A percentile compares a stretch with the other conserved stretches of the same genome.
Conservation (phyloP, 805 yeast species). For the Ogataea saltuana region DNA sequence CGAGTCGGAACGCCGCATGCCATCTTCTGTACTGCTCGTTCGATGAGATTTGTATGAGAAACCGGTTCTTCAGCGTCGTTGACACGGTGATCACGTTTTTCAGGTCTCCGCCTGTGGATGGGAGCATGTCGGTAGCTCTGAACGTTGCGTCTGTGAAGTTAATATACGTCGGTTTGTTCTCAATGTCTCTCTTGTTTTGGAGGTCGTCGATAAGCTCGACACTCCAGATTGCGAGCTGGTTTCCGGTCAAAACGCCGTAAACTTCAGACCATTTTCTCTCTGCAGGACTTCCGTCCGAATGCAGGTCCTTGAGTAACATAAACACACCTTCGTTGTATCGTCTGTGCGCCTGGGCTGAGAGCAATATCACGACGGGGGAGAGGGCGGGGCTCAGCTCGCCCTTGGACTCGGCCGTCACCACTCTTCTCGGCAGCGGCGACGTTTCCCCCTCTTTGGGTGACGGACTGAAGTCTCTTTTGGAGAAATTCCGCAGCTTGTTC, state of each 20-base stretch:
- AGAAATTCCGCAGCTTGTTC: conserved; percentile 30
- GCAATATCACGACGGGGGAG: conserved; percentile 70
- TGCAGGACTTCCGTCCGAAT: conserved; percentile 83
- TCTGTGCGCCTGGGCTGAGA: conserved; percentile 74
- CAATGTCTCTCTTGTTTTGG: conserved; percentile 35
- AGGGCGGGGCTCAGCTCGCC: conserved; percentile 43
- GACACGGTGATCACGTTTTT: conserved; percentile 83
- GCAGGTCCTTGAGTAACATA: conserved; percentile 70
- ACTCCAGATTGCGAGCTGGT: conserved; percentile 92
- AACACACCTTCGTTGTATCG: conserved; percentile 76
- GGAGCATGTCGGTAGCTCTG: conserved; percentile 67
- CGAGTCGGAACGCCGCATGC: conserved; percentile 80
- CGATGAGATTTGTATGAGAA: conserved; percentile 73
- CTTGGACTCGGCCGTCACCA: conserved; percentile 30
- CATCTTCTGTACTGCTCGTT: conserved; percentile 66
- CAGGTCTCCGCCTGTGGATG: conserved; percentile 63
- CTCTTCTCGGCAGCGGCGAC: conserved; percentile 18
- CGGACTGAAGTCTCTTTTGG: conserved; percentile 19
- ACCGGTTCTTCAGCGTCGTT: conserved; percentile 89
- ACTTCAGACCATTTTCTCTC: conserved; percentile 90
- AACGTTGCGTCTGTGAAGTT: conserved; percentile 89
- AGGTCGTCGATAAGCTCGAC: conserved; percentile 61
- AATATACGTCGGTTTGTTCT: conserved; percentile 68
- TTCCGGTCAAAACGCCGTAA: conserved; percentile 87
- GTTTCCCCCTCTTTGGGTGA: conserved; percentile 14